Evolutionary conservation across 2,329 filamentous ascomycete genomes (phyloP).

Genomic region (Hymenoscyphus infarciens): DNA sequence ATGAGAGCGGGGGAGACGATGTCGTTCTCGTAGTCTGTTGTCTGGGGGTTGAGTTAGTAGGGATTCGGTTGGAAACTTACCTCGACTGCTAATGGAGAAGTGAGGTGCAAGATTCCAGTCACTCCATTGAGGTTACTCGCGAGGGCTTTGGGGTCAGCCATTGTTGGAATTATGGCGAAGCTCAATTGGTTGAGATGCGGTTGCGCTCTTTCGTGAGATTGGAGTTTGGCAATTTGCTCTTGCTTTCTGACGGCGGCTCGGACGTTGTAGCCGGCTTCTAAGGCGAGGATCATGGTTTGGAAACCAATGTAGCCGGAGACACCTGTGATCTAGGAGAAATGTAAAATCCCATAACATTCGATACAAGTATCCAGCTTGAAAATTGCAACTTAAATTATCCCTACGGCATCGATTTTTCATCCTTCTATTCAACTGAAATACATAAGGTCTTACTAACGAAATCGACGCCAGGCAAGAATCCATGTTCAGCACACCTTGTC

Average conservation of each 20-base stretch:
- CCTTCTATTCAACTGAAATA: too few relatives aligned
- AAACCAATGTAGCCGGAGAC: conserved; percentile 26
- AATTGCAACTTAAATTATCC: too few relatives aligned
- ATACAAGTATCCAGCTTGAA: too few relatives aligned
- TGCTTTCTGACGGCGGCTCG: conserved; percentile 22
- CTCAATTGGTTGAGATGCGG: conserved; percentile 32
- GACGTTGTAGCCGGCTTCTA: conserved; percentile 20
- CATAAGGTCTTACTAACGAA: too few relatives aligned
- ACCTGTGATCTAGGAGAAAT: conserved; percentile 22
- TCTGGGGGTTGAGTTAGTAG: conserved; percentile 10
- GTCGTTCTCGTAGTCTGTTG: conserved; percentile 22
- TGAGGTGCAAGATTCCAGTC: conserved; percentile 19
- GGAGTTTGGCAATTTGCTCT: conserved; percentile 16
- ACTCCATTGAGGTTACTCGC: conserved; percentile 14
- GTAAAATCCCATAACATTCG: too few relatives aligned
- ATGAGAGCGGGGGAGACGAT: conserved; percentile 25
- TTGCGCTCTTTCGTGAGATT: conserved; percentile 26
- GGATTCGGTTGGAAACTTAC: conserved; percentile 2
- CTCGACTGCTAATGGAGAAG: conserved; percentile 16
- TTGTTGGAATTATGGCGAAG: conserved; percentile 18
- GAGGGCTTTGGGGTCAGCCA: conserved; percentile 16
- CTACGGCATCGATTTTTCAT: too few relatives aligned
- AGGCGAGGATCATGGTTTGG: conserved; percentile 17
- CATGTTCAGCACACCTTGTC: too few relatives aligned
- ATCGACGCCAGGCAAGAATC: too few relatives aligned